phyloP scores from a whole-genome alignment of 192 early-diverging fungal genomes.

The Podila epicladia region DNA sequence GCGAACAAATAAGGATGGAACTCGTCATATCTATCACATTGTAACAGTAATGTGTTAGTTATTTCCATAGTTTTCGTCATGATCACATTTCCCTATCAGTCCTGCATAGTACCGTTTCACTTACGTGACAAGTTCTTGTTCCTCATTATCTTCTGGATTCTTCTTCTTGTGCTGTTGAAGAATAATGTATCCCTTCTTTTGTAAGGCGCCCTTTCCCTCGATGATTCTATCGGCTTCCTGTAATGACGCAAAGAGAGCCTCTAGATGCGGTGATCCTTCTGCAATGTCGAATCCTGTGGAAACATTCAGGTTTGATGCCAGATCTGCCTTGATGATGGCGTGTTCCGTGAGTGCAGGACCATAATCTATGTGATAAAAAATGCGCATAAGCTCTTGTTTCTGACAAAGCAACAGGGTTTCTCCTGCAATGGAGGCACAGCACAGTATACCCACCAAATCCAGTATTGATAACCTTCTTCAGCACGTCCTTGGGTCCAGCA shows the following conservation, averaged over 20 bases:
- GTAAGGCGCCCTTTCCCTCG: slow-evolving; percentile 40
- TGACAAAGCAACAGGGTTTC: background rate
- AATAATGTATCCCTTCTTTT: slow-evolving; percentile 70
- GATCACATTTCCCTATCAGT: too few species aligned
- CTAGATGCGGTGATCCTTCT: slow-evolving; percentile 66
- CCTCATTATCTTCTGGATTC: slow-evolving; percentile 46
- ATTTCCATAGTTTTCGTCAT: background rate
- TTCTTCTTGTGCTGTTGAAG: slow-evolving; percentile 56
- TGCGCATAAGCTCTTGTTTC: too few species aligned
- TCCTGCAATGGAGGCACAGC: background rate
- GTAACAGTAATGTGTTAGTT: too few species aligned
- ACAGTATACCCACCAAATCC: slow-evolving; percentile 55
- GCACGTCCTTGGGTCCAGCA: slow-evolving; percentile 68
- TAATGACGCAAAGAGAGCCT: slow-evolving; percentile 71
- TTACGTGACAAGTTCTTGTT: slow-evolving; percentile 51
- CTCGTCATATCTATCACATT: slow-evolving; percentile 63
- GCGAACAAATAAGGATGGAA: slow-evolving; percentile 79
- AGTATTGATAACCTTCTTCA: slow-evolving; percentile 75
- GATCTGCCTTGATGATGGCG: slow-evolving; percentile 69
- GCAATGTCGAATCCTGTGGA: slow-evolving; percentile 68
- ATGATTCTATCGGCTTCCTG: slow-evolving; percentile 78
- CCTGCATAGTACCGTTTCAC: slow-evolving; percentile 2
- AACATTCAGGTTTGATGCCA: slow-evolving; percentile 71
- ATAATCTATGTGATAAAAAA: slow-evolving; percentile 59
- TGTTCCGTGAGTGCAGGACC: slow-evolving; percentile 93